Percentiles rank a stretch among this genome's conserved stretches.
These are phyloP conservation scores for Arbutus unedo DNA, from an alignment of 148 eudicot genomes.

Conservation along the genomic window DNA sequence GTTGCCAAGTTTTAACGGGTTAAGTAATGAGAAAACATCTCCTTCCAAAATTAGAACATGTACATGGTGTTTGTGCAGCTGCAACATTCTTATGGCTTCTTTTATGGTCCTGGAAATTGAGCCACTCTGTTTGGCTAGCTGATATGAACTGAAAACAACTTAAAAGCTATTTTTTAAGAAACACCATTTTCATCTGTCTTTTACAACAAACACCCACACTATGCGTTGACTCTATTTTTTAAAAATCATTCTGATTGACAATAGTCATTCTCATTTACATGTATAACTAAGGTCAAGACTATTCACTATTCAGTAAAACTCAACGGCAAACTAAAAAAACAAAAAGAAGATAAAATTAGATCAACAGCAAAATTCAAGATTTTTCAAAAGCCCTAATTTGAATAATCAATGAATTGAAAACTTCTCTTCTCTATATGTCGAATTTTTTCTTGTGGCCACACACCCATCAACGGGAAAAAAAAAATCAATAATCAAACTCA, in stretches of 20 bases:
- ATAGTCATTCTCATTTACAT: neutral
- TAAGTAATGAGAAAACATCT: neutral
- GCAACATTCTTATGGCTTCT: neutral
- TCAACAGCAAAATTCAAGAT: neutral
- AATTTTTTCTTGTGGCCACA: neutral
- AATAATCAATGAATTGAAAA: neutral
- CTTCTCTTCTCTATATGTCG: neutral
- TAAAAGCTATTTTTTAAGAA: neutral
- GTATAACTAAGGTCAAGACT: neutral
- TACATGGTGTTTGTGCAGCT: neutral
- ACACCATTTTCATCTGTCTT: neutral
- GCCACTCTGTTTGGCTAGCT: too few relatives aligned
- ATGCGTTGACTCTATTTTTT: neutral
- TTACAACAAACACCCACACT: neutral
- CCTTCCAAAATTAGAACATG: neutral
- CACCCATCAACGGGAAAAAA: neutral
- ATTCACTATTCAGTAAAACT: neutral
- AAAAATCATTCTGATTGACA: neutral
- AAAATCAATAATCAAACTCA: neutral
- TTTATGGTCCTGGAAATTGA: neutral
- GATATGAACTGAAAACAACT: neutral
- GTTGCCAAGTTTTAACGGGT: neutral
- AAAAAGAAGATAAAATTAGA: neutral
- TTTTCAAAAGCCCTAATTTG: neutral
- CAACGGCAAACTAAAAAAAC: neutral